Conservation (phyloP, 305 asterid species). For the Euphrasia arctica region DNA sequence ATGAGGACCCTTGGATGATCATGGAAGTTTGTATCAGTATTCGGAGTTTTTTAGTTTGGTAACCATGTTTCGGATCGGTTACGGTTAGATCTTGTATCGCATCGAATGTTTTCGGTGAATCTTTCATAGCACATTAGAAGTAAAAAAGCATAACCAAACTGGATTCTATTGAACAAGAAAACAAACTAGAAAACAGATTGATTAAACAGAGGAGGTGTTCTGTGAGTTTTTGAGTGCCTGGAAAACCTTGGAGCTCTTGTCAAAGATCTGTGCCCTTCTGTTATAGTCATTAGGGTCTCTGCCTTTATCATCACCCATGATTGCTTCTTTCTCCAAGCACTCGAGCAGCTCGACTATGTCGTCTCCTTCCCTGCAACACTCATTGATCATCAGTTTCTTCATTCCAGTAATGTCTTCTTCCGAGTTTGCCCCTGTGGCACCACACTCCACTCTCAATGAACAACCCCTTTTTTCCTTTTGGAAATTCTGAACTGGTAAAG, state of each 20-base stretch:
- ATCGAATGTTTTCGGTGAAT: neutral
- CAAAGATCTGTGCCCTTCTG: constrained; percentile 70
- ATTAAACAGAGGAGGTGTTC: neutral
- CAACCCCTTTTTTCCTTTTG: constrained; percentile 4
- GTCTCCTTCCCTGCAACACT: constrained; percentile 37
- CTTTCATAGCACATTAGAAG: neutral
- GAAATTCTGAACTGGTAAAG: constrained; percentile 2
- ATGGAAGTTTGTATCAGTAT: neutral
- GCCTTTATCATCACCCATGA: constrained; percentile 85
- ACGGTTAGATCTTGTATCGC: too few species aligned
- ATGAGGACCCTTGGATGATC: neutral
- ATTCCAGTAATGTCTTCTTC: constrained; percentile 35
- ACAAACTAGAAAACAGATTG: neutral
- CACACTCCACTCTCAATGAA: constrained; percentile 31
- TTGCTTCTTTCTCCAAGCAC: constrained; percentile 81
- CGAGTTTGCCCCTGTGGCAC: constrained; percentile 19
- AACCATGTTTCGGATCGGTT: too few species aligned
- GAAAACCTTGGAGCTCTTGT: constrained; percentile 58
- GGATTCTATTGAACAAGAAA: neutral
- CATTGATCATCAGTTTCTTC: constrained; percentile 22
- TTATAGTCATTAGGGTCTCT: constrained; percentile 69
- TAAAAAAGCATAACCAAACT: too few species aligned
- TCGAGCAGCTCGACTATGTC: constrained; percentile 66
- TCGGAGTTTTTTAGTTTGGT: neutral
- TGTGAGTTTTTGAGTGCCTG: constrained; percentile 53